Base-by-base conservation (phyloP, 768 basidiomycete species). In the Pleurotus djamor region DNA sequence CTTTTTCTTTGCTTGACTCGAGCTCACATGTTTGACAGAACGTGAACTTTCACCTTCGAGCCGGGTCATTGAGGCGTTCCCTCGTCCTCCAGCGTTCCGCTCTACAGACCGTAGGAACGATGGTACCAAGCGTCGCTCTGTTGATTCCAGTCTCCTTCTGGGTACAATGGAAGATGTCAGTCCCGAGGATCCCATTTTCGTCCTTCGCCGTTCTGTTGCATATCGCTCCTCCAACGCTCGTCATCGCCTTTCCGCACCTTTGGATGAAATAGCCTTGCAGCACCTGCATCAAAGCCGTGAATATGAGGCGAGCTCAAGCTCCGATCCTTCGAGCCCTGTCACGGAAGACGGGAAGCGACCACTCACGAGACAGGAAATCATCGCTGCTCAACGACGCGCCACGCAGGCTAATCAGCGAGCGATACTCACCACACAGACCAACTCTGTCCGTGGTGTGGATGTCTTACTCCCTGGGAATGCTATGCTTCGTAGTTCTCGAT, bases 371-470 rank as follows among this genome's bases (percentile, higher is more conserved):
- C 91, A 92, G 63, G 94, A 97, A 64, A 90, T 97, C 66, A 97
- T 98, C 59, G 92, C 92, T 10, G 94, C 94, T 4, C 96, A 98
- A 68, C 85, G 96, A 4, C 92, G 90, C 1, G 91, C 88, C 0
- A 87, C 83, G 5, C 83, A 92, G 9, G 96, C 94, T 1, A 96
- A 87, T 61, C 96, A 91, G 41, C 89, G 89, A 6, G 88, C 96
- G 32, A 85, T 97, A 28, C 70, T 83, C 1, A 90, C 91, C 9
- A 86, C 95, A 0, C 91, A 94, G 64, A 79, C 85, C 3, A 98
- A 98, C 68, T 84, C 88, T 0, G 81, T 89, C 14, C 86, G 93
- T 47, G 96, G 96, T 1, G 83, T 96, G 69, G 96, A 98, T 64
- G 84, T 99, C 12, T 73, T 94, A 7, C 76, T 98, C 2, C 91